A percentile compares a stretch with the other conserved stretches of the same genome.
These are phyloP conservation scores for Aspergillus ostianus DNA, from an alignment of 495 filamentous ascomycete species.

Conservation along the genomic window DNA sequence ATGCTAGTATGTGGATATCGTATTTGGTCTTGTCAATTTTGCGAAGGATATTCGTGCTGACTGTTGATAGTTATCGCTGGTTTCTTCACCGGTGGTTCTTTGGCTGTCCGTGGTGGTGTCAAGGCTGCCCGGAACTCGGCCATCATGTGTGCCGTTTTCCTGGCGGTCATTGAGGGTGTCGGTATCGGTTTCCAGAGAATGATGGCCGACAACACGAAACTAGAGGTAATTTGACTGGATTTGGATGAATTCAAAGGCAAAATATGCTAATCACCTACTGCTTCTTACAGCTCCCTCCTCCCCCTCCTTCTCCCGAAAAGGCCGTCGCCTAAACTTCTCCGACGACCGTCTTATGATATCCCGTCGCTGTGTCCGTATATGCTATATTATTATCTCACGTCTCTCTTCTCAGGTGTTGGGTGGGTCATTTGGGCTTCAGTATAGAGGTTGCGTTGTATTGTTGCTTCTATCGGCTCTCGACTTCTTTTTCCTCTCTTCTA, in stretches of 20 bases:
- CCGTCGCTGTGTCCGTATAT: slow-evolving; percentile 18
- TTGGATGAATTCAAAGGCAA: neutral
- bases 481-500: slow-evolving; percentile 18
- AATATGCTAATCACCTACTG: slow-evolving; percentile 2
- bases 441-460: slow-evolving; percentile 38
- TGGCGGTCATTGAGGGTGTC: slow-evolving; percentile 96
- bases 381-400: slow-evolving; percentile 37
- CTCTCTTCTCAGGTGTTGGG: slow-evolving; percentile 51
- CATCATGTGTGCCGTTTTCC: slow-evolving; percentile 89
- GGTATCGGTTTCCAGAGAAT: slow-evolving; percentile 96
- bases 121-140: slow-evolving; percentile 89
- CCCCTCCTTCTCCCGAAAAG: slow-evolving; percentile 41
- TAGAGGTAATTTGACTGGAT: slow-evolving; percentile 58
- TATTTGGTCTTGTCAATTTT: neutral
- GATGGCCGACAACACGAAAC: slow-evolving; percentile 86
- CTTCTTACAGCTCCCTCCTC: slow-evolving; percentile 39
- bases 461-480: slow-evolving; percentile 29
- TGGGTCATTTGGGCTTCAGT: slow-evolving; percentile 40
- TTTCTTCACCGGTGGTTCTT: slow-evolving; percentile 91
- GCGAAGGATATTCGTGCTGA: neutral
- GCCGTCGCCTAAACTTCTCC: slow-evolving; percentile 37
- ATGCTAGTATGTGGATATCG: slow-evolving; percentile 65
- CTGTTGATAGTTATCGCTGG: slow-evolving; percentile 68
- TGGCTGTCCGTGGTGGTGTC: slow-evolving; percentile 86
- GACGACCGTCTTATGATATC: slow-evolving; percentile 12